phyloP scores from a whole-genome alignment of 176 grass and related monocot species.

The Lolium multiflorum region DNA sequence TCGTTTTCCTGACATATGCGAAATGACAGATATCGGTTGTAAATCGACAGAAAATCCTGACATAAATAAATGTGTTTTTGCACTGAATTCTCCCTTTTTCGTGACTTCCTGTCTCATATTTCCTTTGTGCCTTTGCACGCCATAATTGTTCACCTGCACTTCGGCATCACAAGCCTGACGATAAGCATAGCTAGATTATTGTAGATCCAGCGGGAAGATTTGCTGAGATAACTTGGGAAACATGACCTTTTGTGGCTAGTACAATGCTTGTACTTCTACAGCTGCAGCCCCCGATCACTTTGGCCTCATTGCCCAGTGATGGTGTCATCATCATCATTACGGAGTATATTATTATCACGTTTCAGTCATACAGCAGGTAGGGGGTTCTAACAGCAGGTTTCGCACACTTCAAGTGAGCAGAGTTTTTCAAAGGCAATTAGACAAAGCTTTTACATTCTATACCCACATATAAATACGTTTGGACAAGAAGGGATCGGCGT shows the following conservation, averaged over 20 bases:
- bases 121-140: too few species aligned
- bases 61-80: constrained; percentile 48
- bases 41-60: constrained; percentile 49
- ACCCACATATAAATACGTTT: neutral
- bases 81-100: neutral
- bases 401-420: neutral
- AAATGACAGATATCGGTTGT: constrained; percentile 38
- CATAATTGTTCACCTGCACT: too few species aligned
- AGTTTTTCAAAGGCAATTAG: neutral
- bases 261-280: neutral
- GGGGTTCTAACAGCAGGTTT: neutral
- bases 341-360: neutral
- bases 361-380: neutral
- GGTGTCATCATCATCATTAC: neutral
- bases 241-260: neutral
- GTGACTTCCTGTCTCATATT: neutral
- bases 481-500: neutral
- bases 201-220: neutral
- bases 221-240: neutral
- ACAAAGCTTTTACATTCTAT: neutral
- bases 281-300: too few species aligned
- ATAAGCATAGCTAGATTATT: neutral
- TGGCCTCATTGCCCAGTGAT: neutral
- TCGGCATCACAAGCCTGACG: neutral
- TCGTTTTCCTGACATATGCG: constrained; percentile 38